Evolutionary conservation across 352 stramenopile species (phyloP), one percentile per base, ranked within the genome.

Genomic region (Globisporangium ultimum): DNA sequence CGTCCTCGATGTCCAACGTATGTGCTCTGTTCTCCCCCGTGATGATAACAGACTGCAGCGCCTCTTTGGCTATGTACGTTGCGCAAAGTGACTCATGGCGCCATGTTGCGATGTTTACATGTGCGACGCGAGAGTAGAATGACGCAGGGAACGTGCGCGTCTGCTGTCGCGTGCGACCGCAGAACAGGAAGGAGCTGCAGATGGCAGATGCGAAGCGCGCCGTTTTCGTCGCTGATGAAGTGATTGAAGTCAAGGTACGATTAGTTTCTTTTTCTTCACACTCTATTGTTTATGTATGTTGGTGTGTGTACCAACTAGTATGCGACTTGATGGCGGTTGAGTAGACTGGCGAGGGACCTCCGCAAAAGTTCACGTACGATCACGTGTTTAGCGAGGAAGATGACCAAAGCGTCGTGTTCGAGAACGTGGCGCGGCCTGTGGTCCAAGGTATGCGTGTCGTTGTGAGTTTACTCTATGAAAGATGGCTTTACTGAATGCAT

Each of bases 331-430:
- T 36, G 4, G 8, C 5, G 24, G 24, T 32, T 32, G 28, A 36
- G 10, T 24, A 88, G 75, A 68, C 71, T 0, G 74, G 67, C 53
- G 80, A 88, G 28, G 83, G 79, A 34, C 67, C 54, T 55, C 66
- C 71, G n/a, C 80, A 92, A 47, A 88, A 82, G 48, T 96, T 92
- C 63, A 94, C 78, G 43, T 97, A 97, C 68, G 91, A 98, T 67
- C 70, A 84, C 34, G 89, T 97, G 0, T 98, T 98, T 65, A 76
- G 75, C 17, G 76, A 93, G n/a, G 64, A 80, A 13, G 74, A 85
- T 20, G 76, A 80, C 58, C 91, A 98, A 68, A 70, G 90, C 55
- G 74, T 84, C 14, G 84, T 98, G 11, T 98, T 97, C 58, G 82
- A 97, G 61, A 80, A 78, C 53, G 85, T 95, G 21, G 91, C 88